Evolutionary conservation across 257 asterid genomes (phyloP).

Genomic region (Scutellaria minor): DNA sequence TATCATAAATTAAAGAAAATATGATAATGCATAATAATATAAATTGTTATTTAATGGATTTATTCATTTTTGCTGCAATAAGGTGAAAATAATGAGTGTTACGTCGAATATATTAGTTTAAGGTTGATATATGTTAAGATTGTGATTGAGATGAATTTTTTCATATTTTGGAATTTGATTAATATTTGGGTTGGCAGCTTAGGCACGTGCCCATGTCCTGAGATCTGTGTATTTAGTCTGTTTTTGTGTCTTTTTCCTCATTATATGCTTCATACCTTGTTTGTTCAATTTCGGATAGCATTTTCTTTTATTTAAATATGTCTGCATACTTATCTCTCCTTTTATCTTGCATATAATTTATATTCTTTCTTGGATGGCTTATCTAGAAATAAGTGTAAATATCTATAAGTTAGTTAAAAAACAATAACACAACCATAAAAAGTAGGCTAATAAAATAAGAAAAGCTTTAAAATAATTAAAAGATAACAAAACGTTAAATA

Average conservation of each 20-base stretch:
- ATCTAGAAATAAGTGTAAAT: no score
- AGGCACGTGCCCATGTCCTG: constrained; percentile 58
- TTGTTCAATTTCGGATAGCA: constrained; percentile 32
- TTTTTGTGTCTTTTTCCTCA: constrained; percentile 37
- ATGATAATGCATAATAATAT: background rate
- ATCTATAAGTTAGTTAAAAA: no score
- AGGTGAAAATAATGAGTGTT: constrained; percentile 4
- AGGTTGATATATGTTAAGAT: background rate
- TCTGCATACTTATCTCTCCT: background rate
- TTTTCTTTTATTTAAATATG: constrained; percentile 17
- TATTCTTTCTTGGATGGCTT: no score
- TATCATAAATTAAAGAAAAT: no score
- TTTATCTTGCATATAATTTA: background rate
- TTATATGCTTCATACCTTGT: constrained; percentile 37
- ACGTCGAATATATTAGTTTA: no score
- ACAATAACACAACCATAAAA: no score
- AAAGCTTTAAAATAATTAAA: no score
- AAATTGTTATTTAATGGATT: background rate
- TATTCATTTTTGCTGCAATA: constrained; percentile 29
- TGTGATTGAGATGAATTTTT: background rate
- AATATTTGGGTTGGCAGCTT: constrained; percentile 32
- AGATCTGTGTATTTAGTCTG: constrained; percentile 51
- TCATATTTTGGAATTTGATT: constrained; percentile 22
- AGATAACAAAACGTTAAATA: no score
- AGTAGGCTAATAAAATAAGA: no score